These are phyloP conservation scores for Candida montana DNA, from an alignment of 805 yeast species.

Conservation along the genomic window DNA sequence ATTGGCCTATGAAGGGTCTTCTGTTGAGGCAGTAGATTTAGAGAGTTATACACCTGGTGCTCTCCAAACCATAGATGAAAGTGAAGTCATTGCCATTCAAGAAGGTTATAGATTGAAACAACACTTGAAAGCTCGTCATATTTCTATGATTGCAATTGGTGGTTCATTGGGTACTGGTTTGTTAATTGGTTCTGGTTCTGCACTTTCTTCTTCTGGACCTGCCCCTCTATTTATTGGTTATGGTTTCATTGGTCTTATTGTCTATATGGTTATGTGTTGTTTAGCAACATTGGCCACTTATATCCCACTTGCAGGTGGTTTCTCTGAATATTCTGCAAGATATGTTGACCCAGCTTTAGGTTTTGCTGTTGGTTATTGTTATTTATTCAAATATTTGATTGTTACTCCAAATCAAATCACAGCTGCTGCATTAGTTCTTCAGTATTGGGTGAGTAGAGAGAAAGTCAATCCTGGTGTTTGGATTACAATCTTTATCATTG, in stretches of 20 bases:
- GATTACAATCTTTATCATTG: slow-evolving; percentile 39
- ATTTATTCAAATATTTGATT: slow-evolving; percentile 16
- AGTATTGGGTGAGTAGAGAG: slow-evolving; percentile 40
- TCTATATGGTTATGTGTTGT: slow-evolving; percentile 59
- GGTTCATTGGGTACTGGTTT: slow-evolving; percentile 83
- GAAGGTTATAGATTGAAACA: slow-evolving; percentile 6
- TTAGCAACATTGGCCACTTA: slow-evolving; percentile 64
- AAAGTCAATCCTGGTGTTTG: slow-evolving; percentile 52
- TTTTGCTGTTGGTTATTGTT: slow-evolving; percentile 23
- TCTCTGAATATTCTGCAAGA: slow-evolving; percentile 51
- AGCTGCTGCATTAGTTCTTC: slow-evolving; percentile 43
- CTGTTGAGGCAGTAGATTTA: slow-evolving; percentile 10
- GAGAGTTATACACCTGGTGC: slow-evolving; percentile 8
- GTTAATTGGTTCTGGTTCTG: slow-evolving; percentile 69
- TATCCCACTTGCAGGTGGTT: slow-evolving; percentile 58
- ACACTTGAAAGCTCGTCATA: slow-evolving; percentile 42
- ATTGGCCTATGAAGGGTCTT: neutral
- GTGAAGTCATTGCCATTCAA: slow-evolving; percentile 8
- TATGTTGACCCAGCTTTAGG: slow-evolving; percentile 24
- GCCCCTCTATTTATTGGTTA: slow-evolving; percentile 47
- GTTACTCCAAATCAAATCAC: slow-evolving; percentile 38
- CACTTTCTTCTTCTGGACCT: slow-evolving; percentile 69
- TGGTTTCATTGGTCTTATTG: slow-evolving; percentile 59
- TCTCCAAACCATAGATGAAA: slow-evolving; percentile 2
- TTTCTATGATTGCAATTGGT: slow-evolving; percentile 74